Percentiles rank a stretch among this genome's conserved stretches.
Conservation (phyloP, 345 rosid genomes). For the Sisymbrium altissimum region DNA sequence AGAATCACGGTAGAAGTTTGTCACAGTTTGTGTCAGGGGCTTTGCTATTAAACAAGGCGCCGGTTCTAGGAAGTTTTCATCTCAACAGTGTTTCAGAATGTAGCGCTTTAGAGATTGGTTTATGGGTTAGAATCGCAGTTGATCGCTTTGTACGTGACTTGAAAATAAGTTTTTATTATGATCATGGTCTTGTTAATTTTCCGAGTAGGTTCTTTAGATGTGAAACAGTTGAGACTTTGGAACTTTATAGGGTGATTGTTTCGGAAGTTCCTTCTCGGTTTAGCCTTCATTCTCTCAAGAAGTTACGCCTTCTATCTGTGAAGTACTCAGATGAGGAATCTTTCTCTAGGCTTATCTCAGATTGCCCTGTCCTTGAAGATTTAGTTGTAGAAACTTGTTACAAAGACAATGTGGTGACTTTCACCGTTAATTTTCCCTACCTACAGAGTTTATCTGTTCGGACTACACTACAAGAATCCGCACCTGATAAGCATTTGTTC, state of each 20-base stretch:
- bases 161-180: neutral
- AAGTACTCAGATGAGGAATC: neutral
- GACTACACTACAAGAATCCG: too few relatives aligned
- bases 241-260: neutral
- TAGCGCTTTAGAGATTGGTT: neutral
- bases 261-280: slow-evolving; percentile 5
- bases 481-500: too few relatives aligned
- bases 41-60: neutral
- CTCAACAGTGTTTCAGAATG: neutral
- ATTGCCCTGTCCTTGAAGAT: neutral
- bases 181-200: neutral
- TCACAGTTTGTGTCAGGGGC: neutral
- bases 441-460: too few relatives aligned
- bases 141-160: neutral
- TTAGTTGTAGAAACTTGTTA: neutral
- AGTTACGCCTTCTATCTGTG: neutral
- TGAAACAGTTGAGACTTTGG: slow-evolving; percentile 4
- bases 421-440: neutral
- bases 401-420: neutral
- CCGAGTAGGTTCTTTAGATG: neutral
- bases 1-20: neutral
- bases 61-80: neutral
- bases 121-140: slow-evolving; percentile 15
- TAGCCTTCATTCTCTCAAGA: neutral
- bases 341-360: neutral